Evolutionary conservation across 257 asterid species (phyloP).

Genomic region (Datura wrightii): DNA sequence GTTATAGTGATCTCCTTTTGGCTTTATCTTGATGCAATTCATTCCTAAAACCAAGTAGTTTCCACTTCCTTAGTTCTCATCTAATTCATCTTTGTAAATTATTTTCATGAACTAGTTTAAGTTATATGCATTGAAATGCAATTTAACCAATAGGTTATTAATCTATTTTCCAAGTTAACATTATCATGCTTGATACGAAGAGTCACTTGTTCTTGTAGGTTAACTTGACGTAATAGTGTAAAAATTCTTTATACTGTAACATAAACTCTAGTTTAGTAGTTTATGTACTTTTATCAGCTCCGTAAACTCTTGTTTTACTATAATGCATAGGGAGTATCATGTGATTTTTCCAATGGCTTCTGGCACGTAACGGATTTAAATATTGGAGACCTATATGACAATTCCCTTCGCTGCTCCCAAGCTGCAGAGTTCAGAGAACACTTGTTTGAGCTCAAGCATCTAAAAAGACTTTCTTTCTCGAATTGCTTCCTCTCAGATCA

Average conservation of each 20-base stretch:
- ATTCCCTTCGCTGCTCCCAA: slow-evolving; percentile 45
- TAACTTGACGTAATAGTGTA: too few relatives aligned
- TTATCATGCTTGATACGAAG: background rate
- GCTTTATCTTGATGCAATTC: background rate
- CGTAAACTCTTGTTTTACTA: background rate
- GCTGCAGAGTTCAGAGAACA: slow-evolving; percentile 35
- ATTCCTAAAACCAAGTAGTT: background rate
- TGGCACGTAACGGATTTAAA: slow-evolving; percentile 47
- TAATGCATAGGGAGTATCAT: slow-evolving; percentile 44
- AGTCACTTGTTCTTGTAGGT: background rate
- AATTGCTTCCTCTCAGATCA: slow-evolving; percentile 42
- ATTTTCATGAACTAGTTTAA: too few relatives aligned
- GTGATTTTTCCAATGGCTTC: slow-evolving; percentile 47
- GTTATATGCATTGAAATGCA: background rate
- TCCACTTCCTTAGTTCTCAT: too few relatives aligned
- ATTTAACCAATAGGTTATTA: too few relatives aligned
- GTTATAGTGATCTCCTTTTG: background rate
- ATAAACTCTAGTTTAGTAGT: background rate
- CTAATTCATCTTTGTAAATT: too few relatives aligned
- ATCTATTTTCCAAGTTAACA: background rate
- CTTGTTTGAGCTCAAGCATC: slow-evolving; percentile 40
- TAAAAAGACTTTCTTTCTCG: slow-evolving; percentile 42
- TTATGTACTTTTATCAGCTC: background rate
- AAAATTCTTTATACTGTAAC: background rate
- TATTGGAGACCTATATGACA: slow-evolving; percentile 45